Conservation (phyloP, 75 land plant species). For the Ceratopteris richardii region DNA sequence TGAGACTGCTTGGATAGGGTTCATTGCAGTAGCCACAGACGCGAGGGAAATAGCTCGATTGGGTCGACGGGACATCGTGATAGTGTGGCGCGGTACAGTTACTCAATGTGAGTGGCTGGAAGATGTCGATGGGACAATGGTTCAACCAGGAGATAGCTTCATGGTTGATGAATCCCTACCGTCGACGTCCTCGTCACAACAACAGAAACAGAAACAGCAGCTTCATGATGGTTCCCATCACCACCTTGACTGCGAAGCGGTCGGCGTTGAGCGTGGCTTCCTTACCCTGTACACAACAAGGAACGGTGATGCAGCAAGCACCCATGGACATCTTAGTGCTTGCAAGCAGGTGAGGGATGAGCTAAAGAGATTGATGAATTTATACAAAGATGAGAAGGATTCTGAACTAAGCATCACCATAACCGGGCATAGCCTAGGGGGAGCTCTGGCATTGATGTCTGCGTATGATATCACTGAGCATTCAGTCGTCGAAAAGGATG, state of each 20-base stretch:
- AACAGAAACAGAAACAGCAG: too few species aligned
- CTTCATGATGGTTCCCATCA: neutral
- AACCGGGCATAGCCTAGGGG: conserved; percentile 66
- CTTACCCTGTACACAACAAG: conserved; percentile 34
- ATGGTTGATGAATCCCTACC: neutral
- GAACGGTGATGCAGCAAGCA: conserved; percentile 7
- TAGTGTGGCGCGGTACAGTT: conserved; percentile 82
- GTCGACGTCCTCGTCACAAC: too few species aligned
- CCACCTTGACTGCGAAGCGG: neutral
- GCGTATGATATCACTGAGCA: conserved; percentile 44
- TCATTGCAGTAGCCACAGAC: conserved; percentile 52
- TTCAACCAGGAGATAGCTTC: neutral
- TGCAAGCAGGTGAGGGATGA: conserved; percentile 37
- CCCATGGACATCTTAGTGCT: conserved; percentile 42
- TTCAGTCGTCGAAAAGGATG: conserved; percentile 8
- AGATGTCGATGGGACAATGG: conserved; percentile 21
- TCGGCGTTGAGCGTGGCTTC: conserved; percentile 40
- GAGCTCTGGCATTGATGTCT: conserved; percentile 42
- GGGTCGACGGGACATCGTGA: conserved; percentile 52
- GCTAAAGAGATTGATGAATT: conserved; percentile 16
- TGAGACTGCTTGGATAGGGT: conserved; percentile 68
- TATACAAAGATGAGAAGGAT: conserved; percentile 17
- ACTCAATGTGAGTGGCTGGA: conserved; percentile 66
- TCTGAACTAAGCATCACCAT: conserved; percentile 48
- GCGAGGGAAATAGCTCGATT: conserved; percentile 21